A percentile compares a stretch with the other conserved stretches of the same genome.
These are phyloP conservation scores for Xenoacremonium recifei DNA, from an alignment of 2,329 filamentous ascomycete species.

Conservation along the genomic window DNA sequence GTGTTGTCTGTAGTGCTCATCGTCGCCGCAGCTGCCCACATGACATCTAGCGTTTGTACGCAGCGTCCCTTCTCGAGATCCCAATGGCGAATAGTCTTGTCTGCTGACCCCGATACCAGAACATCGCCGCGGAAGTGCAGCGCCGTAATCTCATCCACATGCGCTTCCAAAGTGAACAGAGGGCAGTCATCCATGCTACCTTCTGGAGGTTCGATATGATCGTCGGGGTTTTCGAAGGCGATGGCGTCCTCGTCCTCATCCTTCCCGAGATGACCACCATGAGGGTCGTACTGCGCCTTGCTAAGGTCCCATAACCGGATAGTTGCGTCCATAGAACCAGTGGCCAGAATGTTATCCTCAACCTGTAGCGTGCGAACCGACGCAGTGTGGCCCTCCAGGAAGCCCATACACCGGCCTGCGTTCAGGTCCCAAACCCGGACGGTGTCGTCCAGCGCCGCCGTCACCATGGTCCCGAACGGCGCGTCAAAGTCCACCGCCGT, in stretches of 20 bases:
- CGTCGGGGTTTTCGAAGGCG: conserved; percentile 70
- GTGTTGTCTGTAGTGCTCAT: conserved; percentile 58
- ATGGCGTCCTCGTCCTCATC: conserved; percentile 66
- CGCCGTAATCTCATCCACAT: conserved; percentile 92
- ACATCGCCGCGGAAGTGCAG: conserved; percentile 87
- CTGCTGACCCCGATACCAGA: conserved; percentile 90
- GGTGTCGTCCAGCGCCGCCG: conserved; percentile 87
- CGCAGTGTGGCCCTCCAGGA: conserved; percentile 89
- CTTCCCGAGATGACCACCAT: conserved; percentile 59
- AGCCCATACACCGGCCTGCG: conserved; percentile 85
- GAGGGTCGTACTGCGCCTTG: conserved; percentile 78
- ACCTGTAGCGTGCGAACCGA: conserved; percentile 92
- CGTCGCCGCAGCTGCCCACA: conserved; percentile 88
- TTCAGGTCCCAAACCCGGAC: conserved; percentile 97
- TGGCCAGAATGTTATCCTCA: conserved; percentile 92
- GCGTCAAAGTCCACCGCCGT: conserved; percentile 94
- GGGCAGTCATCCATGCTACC: conserved; percentile 88
- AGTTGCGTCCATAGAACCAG: conserved; percentile 90
- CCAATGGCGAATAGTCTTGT: conserved; percentile 98
- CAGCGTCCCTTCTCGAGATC: conserved; percentile 96
- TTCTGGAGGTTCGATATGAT: conserved; percentile 67
- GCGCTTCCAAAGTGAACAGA: conserved; percentile 83
- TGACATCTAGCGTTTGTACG: conserved; percentile 93
- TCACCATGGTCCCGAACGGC: conserved; percentile 95
- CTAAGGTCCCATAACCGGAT: conserved; percentile 95